A percentile compares a stretch with the other conserved stretches of the same genome.
These are phyloP conservation scores for Vanrija pseudolonga DNA, from an alignment of 1,284 basidiomycete species.

Conservation along the genomic window DNA sequence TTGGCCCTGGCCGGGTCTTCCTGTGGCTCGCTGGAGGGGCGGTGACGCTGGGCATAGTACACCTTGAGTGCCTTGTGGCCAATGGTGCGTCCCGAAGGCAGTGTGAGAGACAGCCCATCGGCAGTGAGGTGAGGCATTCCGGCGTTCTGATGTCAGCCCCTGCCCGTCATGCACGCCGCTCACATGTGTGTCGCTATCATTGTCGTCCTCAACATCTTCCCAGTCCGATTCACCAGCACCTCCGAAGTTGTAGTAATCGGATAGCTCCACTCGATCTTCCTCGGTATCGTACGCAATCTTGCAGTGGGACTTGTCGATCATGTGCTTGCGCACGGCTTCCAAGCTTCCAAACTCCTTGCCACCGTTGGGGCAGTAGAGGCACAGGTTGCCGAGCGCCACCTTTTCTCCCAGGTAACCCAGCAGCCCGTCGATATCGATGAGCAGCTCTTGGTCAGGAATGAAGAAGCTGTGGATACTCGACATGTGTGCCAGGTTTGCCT, in stretches of 20 bases:
- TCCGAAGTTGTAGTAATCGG: slow-evolving; percentile 92
- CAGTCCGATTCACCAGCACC: slow-evolving; percentile 55
- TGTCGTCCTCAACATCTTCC: slow-evolving; percentile 47
- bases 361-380: slow-evolving; percentile 78
- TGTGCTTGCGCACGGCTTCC: slow-evolving; percentile 85
- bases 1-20: slow-evolving; percentile 35
- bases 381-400: slow-evolving; percentile 86
- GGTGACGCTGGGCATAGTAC: slow-evolving; percentile 82
- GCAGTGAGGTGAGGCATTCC: slow-evolving; percentile 40
- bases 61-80: slow-evolving; percentile 84
- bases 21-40: slow-evolving; percentile 52
- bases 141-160: too few relatives aligned
- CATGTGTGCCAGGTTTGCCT: slow-evolving; percentile 83
- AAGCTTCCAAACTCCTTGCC: slow-evolving; percentile 73
- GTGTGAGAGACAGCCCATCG: slow-evolving; percentile 76
- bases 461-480: slow-evolving; percentile 84
- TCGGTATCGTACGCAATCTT: slow-evolving; percentile 88
- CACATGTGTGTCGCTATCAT: slow-evolving; percentile 39
- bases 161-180: not conserved
- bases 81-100: slow-evolving; percentile 87
- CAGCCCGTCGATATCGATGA: slow-evolving; percentile 78
- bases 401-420: slow-evolving; percentile 88
- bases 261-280: slow-evolving; percentile 75
- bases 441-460: slow-evolving; percentile 88
- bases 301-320: slow-evolving; percentile 92